Base-by-base conservation (phyloP, 2,329 filamentous ascomycete species). In the Drechslera avenae region DNA sequence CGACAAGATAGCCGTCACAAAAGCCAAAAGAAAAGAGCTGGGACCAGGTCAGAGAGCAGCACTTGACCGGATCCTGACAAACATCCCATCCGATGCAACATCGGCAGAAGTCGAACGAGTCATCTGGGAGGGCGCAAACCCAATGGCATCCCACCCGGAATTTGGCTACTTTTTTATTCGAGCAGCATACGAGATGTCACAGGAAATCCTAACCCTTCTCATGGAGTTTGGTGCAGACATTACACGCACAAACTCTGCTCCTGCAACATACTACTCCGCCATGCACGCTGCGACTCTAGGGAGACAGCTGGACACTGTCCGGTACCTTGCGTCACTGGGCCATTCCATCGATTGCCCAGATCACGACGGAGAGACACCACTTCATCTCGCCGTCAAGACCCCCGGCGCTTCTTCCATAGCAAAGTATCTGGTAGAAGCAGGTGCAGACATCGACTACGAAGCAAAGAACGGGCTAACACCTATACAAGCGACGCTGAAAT, bases 211-310 rank as follows among this genome's bases (percentile, higher is more conserved):
- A 2, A 46, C 56, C 5, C 51, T 67, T 1, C 47, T 72, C 7
- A 50, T 68, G 10, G 63, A 69, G 17, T 72, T 70, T 42, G 68
- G 68, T 10, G 69, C 67, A 9, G 65, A 72, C 26, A 56, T 68
- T 5, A 63, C 59, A 1, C 56, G 58, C 16, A 64, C 55, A 9
- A 39, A 46, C 8, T 26, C 52, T 1, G 36, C 49, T 5, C 47
- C 57, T 9, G 57, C 50, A 1, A 36, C 16, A 0, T 67, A 68
- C 18, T 62, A 60, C 32, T 68, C 64, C 3, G 60, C 57, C 3
- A 59, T 72, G 19, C 68, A 72, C 32, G 68, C 69, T 3, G 67
- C 68, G 5, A 62, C 63, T 0, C 43, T 67, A 2, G 69, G 69
- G 23, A 39, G 55, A 5, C 61, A 63, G 19, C 54, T 70, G 7